A percentile compares a stretch with the other conserved stretches of the same genome.
Conservation (phyloP, 192 early-diverging fungal species). For the Umbelopsis sp. region DNA sequence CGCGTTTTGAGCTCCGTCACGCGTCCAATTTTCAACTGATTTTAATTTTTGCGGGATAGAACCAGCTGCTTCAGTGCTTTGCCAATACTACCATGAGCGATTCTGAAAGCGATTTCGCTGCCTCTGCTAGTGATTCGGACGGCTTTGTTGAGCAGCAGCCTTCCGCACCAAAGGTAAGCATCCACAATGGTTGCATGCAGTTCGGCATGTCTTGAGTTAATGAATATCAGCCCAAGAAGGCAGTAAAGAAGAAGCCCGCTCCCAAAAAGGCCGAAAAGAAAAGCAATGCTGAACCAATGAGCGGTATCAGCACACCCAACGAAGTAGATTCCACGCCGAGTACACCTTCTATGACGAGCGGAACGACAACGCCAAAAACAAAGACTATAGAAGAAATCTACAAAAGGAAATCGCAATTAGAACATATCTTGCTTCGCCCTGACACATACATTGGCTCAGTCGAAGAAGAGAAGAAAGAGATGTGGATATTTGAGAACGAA, state of each 20-base stretch:
- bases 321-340: background rate
- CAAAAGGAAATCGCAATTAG: constrained; percentile 93
- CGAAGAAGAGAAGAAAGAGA: constrained; percentile 72
- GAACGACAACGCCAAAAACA: constrained; percentile 1
- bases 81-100: constrained; percentile 6
- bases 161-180: constrained; percentile 15
- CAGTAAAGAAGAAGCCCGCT: constrained; percentile 3
- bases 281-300: constrained; percentile 4
- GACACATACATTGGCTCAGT: constrained; percentile 97
- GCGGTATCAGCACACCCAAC: background rate
- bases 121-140: constrained; percentile 24
- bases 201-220: background rate
- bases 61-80: background rate
- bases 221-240: constrained; percentile 7
- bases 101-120: constrained; percentile 3
- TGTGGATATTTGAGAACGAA: constrained; percentile 84
- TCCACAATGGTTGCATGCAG: background rate
- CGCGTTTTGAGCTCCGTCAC: background rate
- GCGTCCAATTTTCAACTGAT: background rate
- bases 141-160: constrained; percentile 15
- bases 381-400: constrained; percentile 85
- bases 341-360: background rate
- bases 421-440: constrained; percentile 93
- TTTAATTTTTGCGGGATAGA: background rate
- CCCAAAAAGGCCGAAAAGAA: constrained; percentile 15